phyloP scores from a whole-genome alignment of 768 basidiomycete genomes.

The Calocybe cyanea region DNA sequence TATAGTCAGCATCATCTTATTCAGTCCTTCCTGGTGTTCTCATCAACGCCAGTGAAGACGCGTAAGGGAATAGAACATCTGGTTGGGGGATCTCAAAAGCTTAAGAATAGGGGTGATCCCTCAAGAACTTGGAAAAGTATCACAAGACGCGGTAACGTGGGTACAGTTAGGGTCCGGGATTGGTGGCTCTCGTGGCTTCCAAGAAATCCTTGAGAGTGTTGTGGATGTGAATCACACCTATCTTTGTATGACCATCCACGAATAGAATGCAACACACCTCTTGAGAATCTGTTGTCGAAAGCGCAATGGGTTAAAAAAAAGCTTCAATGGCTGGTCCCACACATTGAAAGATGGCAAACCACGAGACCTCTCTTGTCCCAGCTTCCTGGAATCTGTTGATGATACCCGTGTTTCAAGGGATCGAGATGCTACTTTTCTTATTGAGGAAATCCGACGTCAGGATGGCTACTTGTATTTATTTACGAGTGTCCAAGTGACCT shows the following conservation, averaged over 20 bases:
- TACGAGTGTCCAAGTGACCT: constrained; percentile 13
- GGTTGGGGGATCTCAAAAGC: constrained; percentile 3
- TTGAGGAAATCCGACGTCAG: not conserved
- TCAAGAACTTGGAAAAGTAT: constrained; percentile 11
- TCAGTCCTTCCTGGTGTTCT: not conserved
- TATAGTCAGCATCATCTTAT: constrained; percentile 15
- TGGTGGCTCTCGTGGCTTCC: not conserved
- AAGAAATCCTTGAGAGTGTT: not conserved
- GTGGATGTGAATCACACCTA: not conserved
- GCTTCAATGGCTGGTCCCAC: constrained; percentile 3
- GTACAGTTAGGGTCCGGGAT: constrained; percentile 7
- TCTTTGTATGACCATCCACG: not conserved
- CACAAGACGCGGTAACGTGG: constrained; percentile 34
- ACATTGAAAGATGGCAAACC: not conserved
- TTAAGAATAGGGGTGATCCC: constrained; percentile 7
- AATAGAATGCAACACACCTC: not conserved
- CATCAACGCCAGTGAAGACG: constrained; percentile 2
- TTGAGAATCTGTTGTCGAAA: too few species aligned
- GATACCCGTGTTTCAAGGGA: constrained; percentile 9
- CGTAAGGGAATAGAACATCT: constrained; percentile 12
- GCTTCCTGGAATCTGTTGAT: not conserved
- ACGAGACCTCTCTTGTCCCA: constrained; percentile 13
- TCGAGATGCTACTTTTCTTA: constrained; percentile 7
- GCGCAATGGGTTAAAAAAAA: too few species aligned
- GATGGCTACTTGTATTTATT: constrained; percentile 4